Evolutionary conservation across 2,329 filamentous ascomycete species (phyloP).

Genomic region (Colletotrichum tanaceti): DNA sequence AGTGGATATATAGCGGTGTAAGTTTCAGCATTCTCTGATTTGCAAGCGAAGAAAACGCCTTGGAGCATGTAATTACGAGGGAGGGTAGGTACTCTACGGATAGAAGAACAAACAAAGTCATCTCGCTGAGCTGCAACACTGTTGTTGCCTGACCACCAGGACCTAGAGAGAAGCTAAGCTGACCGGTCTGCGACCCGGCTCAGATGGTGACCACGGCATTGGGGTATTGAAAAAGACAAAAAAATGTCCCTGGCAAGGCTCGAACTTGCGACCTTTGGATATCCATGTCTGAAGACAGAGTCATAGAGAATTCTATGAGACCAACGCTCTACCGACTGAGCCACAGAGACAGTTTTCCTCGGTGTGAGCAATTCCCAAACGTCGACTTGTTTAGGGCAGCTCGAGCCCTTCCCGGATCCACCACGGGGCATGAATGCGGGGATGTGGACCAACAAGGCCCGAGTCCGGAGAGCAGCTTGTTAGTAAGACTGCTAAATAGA

Average conservation of each 20-base stretch:
- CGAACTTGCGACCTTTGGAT: slow-evolving; percentile 36
- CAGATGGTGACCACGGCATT: too few relatives aligned
- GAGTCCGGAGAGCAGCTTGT: neutral
- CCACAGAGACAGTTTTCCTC: slow-evolving; percentile 12
- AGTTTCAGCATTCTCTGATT: slow-evolving; percentile 1
- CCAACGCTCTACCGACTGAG: slow-evolving; percentile 35
- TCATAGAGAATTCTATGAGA: slow-evolving; percentile 21
- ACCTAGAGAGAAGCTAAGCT: too few relatives aligned
- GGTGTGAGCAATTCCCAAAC: neutral
- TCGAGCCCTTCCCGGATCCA: neutral
- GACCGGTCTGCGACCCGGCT: too few relatives aligned
- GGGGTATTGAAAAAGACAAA: neutral
- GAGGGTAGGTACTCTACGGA: too few relatives aligned
- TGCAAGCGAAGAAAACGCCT: too few relatives aligned
- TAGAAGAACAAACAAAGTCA: too few relatives aligned
- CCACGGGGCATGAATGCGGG: neutral
- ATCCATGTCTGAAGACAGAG: neutral
- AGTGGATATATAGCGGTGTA: neutral
- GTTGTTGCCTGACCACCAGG: too few relatives aligned
- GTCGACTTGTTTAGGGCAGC: neutral
- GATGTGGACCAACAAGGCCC: neutral
- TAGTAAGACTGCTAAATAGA: neutral
- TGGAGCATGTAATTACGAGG: too few relatives aligned
- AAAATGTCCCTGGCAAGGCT: slow-evolving; percentile 26
- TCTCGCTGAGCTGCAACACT: too few relatives aligned